Conservation (phyloP, 176 grass and related monocot species). For the Triticum turgidum region DNA sequence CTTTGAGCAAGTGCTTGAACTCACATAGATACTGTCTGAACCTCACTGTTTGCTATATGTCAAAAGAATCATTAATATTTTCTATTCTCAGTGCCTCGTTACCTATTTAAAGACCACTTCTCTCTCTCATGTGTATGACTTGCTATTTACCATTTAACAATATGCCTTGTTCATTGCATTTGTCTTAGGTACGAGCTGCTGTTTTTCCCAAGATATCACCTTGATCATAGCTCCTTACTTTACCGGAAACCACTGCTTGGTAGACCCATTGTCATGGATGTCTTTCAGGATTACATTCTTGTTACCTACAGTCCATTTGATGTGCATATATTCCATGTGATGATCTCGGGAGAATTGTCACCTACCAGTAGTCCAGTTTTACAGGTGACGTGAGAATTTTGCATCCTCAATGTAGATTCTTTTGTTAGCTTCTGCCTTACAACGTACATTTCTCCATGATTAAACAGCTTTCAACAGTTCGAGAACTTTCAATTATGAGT, state of each 20-base stretch:
- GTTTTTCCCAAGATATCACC: slow-evolving; percentile 99
- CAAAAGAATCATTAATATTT: not conserved
- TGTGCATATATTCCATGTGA: slow-evolving; percentile 98
- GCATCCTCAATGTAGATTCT: not conserved
- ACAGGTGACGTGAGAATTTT: slow-evolving; percentile 56
- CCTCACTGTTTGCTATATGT: slow-evolving; percentile 9
- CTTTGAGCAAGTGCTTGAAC: slow-evolving; percentile 8
- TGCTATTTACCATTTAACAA: slow-evolving; percentile 35
- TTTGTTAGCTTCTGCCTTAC: slow-evolving; percentile 11
- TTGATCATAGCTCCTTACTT: slow-evolving; percentile 95
- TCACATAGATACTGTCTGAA: slow-evolving; percentile 10
- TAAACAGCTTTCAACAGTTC: slow-evolving; percentile 84
- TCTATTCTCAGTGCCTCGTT: not conserved
- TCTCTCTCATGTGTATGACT: not conserved
- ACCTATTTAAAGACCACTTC: not conserved
- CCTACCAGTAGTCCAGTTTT: slow-evolving; percentile 81
- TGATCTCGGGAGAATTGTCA: slow-evolving; percentile 76
- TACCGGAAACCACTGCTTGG: slow-evolving; percentile 80
- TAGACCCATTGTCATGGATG: slow-evolving; percentile 95
- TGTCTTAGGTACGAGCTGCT: slow-evolving; percentile 87
- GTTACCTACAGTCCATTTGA: slow-evolving; percentile 98
- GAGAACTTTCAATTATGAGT: slow-evolving; percentile 99
- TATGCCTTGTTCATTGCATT: slow-evolving; percentile 36
- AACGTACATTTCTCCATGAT: slow-evolving; percentile 13
- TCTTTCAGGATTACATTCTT: slow-evolving; percentile 88